Evolutionary conservation across 441 rosid species (phyloP).

Genomic region (Aquilaria agallochum): DNA sequence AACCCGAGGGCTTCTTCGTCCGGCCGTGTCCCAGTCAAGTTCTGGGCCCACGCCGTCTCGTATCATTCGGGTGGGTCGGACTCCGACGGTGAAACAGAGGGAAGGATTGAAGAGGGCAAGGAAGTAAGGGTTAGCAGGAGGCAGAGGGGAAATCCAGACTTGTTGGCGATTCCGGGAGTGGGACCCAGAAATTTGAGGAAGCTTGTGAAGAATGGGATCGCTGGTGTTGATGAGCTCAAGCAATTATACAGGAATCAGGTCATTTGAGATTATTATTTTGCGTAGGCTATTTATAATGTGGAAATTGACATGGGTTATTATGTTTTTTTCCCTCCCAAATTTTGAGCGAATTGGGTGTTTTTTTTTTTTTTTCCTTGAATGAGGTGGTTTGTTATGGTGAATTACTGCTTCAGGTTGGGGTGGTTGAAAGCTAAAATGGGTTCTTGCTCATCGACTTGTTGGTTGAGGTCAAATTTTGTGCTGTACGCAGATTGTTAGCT

Average conservation of each 20-base stretch:
- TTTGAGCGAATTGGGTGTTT: too few species aligned
- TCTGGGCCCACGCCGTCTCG: too few species aligned
- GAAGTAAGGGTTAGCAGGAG: slow-evolving; percentile 40
- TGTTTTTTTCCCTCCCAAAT: too few species aligned
- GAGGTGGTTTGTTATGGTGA: too few species aligned
- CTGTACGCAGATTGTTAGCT: too few species aligned
- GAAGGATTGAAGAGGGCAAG: not conserved
- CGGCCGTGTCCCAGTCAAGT: too few species aligned
- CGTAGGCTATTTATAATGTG: too few species aligned
- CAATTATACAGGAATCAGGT: slow-evolving; percentile 84
- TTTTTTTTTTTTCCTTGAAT: too few species aligned
- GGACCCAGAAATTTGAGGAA: slow-evolving; percentile 82
- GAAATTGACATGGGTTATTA: too few species aligned
- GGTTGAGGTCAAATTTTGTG: not conserved
- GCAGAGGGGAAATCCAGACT: slow-evolving; percentile 55
- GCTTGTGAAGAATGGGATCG: slow-evolving; percentile 76
- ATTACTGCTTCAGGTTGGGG: too few species aligned
- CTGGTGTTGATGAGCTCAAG: slow-evolving; percentile 75
- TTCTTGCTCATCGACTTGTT: not conserved
- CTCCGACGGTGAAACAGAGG: slow-evolving; percentile 3
- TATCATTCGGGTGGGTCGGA: too few species aligned
- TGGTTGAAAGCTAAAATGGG: not conserved
- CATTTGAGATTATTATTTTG: not conserved
- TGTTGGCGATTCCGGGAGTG: slow-evolving; percentile 84
- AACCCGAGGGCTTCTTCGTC: not conserved